phyloP scores from a whole-genome alignment of 495 filamentous ascomycete species.

The Jackrogersella multiformis region DNA sequence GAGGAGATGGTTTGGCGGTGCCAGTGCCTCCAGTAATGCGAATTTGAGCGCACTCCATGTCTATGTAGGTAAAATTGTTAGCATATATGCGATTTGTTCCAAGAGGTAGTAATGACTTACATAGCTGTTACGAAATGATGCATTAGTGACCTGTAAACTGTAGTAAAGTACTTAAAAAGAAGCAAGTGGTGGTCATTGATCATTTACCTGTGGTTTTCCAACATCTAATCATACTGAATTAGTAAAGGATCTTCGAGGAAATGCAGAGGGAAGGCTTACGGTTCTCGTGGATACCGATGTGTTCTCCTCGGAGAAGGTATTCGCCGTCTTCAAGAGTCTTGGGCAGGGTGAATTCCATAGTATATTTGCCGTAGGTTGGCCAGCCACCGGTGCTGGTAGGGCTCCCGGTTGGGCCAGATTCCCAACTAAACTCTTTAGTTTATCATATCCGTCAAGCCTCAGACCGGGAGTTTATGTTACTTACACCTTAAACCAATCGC shows the following conservation, averaged over 20 bases:
- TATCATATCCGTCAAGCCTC: neutral
- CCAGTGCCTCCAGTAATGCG: constrained; percentile 59
- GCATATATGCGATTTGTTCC: neutral
- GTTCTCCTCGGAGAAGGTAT: constrained; percentile 65
- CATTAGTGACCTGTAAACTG: neutral
- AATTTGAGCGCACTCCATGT: constrained; percentile 64
- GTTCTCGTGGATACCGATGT: constrained; percentile 63
- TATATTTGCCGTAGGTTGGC: constrained; percentile 51
- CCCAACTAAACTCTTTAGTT: constrained; percentile 33
- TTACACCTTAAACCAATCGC: constrained; percentile 64
- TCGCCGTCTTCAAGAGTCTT: constrained; percentile 58
- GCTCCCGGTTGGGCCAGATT: constrained; percentile 45
- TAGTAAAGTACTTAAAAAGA: neutral
- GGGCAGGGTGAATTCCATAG: constrained; percentile 61
- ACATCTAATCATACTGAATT: constrained; percentile 16
- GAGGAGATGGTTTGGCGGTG: constrained; percentile 51
- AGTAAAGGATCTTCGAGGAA: constrained; percentile 9
- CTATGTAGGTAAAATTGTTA: constrained; percentile 54
- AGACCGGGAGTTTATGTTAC: constrained; percentile 31
- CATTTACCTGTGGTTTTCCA: constrained; percentile 31
- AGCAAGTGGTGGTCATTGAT: neutral
- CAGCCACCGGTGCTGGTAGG: constrained; percentile 47
- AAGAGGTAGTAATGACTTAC: constrained; percentile 42
- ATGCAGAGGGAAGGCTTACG: constrained; percentile 26
- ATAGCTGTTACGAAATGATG: constrained; percentile 1